A percentile compares a stretch with the other conserved stretches of the same genome.
These are phyloP conservation scores for Solanum clarkiae DNA, from an alignment of 257 asterid species.

Conservation along the genomic window DNA sequence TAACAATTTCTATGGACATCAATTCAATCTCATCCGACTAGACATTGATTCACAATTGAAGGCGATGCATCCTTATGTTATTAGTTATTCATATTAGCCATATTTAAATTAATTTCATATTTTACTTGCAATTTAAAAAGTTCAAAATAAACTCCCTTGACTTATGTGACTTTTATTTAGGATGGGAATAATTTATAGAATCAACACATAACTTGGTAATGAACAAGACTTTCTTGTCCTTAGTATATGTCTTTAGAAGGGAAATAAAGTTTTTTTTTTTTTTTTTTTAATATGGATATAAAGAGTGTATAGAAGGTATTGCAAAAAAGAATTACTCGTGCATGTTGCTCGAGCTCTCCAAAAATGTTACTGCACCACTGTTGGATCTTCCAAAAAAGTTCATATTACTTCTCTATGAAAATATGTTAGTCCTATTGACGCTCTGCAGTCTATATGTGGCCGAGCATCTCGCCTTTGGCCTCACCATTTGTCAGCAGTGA, in stretches of 20 bases:
- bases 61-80: background rate
- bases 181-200: background rate
- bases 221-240: constrained; percentile 35
- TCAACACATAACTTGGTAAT: background rate
- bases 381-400: background rate
- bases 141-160: background rate
- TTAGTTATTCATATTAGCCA: background rate
- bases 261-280: too few relatives aligned
- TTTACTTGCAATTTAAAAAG: background rate
- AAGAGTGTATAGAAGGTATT: background rate
- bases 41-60: background rate
- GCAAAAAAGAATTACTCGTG: background rate
- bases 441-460: background rate
- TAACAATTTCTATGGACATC: background rate
- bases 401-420: background rate
- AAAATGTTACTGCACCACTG: background rate
- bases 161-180: background rate
- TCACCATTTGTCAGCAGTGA: background rate
- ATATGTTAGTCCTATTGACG: background rate
- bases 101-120: background rate
- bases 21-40: background rate
- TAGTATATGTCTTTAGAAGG: background rate
- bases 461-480: background rate
- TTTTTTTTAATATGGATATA: background rate
- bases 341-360: background rate